Evolutionary conservation across 352 stramenopile species (phyloP), one percentile per base, ranked within the genome.

Genomic region (Globisporangium nagaii): DNA sequence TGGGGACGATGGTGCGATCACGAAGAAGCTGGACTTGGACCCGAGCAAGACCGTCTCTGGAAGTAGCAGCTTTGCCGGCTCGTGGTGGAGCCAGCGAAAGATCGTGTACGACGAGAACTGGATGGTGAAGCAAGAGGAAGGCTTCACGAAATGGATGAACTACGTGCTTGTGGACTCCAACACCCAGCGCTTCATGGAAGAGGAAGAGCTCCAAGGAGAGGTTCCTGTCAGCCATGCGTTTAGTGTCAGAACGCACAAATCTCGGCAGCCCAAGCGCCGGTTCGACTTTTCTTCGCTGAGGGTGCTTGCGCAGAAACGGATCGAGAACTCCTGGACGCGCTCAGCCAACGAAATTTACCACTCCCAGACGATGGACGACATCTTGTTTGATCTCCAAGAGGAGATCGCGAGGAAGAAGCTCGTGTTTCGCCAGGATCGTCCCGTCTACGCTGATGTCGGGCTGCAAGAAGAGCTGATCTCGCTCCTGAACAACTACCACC

Each of bases 401-500:
- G 85, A 95, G 41, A 90, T 95, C 8, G 58, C 68, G 4, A 67
- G 66, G 30, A 71, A 87, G 31, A 85, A 82, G 25, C 69, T 98
- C n/a, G 57, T 74, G 12, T 89, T 96, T 46, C 79, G 93, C 3
- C 62, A 63, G 0, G 91, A 98, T 49, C 81, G 88, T 6, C 88
- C 94, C 34, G 75, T 97, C 30, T 92, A 96, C 65, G 89, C 83
- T 4, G 90, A 98, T 40, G 70, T 98, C 25, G 89, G 83, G 0
- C 66, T 98, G 2, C 76, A 96, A 43, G 65, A 89, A 35, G 73
- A 96, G n/a, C 57, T 97, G 3, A 68, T 96, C 5, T 60, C 65
- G 17, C 65, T 98, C 2, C 62, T 98, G 24, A 92, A 96, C 41
- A 94, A 89, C 10, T 98, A 98, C 58, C 78, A 96, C 31, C 87